Conservation (phyloP, 768 basidiomycete species). For the Clavaria fumosa region DNA sequence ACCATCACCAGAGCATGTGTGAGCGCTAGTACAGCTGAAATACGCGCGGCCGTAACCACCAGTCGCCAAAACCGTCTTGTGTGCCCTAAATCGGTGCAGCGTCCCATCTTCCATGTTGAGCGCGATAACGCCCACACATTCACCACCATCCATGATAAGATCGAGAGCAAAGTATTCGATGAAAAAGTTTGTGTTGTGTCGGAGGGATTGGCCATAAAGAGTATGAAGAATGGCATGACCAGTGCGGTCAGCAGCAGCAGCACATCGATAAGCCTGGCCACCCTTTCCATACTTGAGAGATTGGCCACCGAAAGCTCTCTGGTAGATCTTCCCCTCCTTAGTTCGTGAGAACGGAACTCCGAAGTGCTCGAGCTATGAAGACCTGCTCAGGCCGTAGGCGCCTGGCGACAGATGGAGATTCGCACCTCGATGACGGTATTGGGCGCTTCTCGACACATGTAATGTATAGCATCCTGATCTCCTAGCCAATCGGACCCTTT, state of each 20-base stretch:
- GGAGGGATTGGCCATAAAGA: slow-evolving; percentile 95
- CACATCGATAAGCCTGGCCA: slow-evolving; percentile 97
- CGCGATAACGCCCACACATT: slow-evolving; percentile 98
- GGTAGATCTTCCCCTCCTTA: slow-evolving; percentile 98
- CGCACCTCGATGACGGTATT: slow-evolving; percentile 80
- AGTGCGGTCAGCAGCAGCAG: slow-evolving; percentile 96
- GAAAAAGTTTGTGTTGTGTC: slow-evolving; percentile 99
- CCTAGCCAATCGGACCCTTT: slow-evolving; percentile 99
- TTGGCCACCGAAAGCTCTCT: slow-evolving; percentile 98
- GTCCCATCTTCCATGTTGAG: slow-evolving; percentile 99
- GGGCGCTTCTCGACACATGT: slow-evolving; percentile 98
- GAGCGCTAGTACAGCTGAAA: slow-evolving; percentile 97
- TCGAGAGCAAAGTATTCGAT: slow-evolving; percentile 99
- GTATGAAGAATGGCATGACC: slow-evolving; percentile 98
- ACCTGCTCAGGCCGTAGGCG: slow-evolving; percentile 3
- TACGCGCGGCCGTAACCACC: slow-evolving; percentile 97
- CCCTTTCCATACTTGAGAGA: slow-evolving; percentile 95
- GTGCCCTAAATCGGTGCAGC: slow-evolving; percentile 92
- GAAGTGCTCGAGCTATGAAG: slow-evolving; percentile 80
- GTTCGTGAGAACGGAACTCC: slow-evolving; percentile 98
- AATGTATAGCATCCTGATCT: slow-evolving; percentile 98
- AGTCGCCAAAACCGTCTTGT: slow-evolving; percentile 97
- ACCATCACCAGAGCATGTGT: slow-evolving; percentile 97
- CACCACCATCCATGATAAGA: slow-evolving; percentile 95
- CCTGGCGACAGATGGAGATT: neutral